phyloP scores from a whole-genome alignment of 2,329 filamentous ascomycete species.

The Sporothrix brunneoviolacea region DNA sequence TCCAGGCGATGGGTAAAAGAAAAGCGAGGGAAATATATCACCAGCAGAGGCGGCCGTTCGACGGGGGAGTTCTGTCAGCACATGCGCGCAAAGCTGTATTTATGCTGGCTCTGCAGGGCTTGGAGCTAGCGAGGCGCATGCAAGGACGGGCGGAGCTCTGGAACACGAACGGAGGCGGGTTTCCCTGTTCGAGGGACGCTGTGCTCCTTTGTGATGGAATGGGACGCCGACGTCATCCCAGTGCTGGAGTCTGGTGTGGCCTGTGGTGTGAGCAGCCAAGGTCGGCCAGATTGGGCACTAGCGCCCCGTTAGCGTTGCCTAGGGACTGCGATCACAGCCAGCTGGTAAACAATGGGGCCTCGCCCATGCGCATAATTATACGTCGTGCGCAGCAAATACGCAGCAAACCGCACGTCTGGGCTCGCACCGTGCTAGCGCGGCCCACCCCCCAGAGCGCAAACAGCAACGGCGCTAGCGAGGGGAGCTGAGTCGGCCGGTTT shows the following conservation, averaged over 20 bases:
- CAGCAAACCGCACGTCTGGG: conserved; percentile 1
- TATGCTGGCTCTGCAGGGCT: background rate
- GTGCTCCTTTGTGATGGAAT: conserved; percentile 6
- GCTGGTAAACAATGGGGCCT: no score
- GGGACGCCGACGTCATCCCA: conserved; percentile 9
- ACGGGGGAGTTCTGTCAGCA: conserved; percentile 10
- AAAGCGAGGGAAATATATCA: background rate
- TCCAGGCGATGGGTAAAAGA: background rate
- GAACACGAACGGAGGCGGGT: no score
- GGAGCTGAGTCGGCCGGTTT: conserved; percentile 5
- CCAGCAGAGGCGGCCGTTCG: background rate
- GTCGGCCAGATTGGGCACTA: conserved; percentile 13
- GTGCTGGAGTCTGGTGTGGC: background rate
- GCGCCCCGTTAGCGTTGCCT: background rate
- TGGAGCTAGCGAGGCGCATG: no score
- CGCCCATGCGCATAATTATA: no score
- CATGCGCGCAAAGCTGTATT: conserved; percentile 9
- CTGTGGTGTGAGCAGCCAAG: conserved; percentile 1
- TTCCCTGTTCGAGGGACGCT: no score
- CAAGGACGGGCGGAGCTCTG: no score
- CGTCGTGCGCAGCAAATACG: no score
- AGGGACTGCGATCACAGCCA: conserved; percentile 1
- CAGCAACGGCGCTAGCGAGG: conserved; percentile 1
- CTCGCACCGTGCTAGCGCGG: conserved; percentile 3
- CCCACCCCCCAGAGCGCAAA: no score